A percentile compares a stretch with the other conserved stretches of the same genome.
Evolutionary conservation across 805 yeast species (phyloP).

Genomic region (Candida caryicola): DNA sequence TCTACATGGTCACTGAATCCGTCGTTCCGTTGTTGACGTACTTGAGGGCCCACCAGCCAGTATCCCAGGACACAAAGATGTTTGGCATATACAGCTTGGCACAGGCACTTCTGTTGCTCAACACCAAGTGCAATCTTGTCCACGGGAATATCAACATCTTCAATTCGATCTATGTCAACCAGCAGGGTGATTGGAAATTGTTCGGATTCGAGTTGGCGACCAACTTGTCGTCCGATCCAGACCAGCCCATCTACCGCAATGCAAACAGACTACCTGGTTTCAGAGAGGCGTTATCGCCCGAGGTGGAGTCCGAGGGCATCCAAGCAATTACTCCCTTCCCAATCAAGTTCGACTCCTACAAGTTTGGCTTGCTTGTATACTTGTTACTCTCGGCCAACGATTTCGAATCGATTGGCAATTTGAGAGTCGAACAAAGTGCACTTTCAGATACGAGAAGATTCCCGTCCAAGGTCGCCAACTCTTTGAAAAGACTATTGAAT

Average conservation of each 20-base stretch:
- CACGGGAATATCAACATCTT: constrained; percentile 58
- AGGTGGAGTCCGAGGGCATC: constrained; percentile 44
- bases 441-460: neutral
- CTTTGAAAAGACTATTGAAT: constrained; percentile 36
- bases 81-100: constrained; percentile 59
- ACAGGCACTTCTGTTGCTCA: constrained; percentile 54
- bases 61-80: constrained; percentile 37
- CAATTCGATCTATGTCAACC: constrained; percentile 59
- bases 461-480: constrained; percentile 3
- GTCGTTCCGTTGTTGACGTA: constrained; percentile 50
- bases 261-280: constrained; percentile 23
- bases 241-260: constrained; percentile 40
- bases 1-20: constrained; percentile 67
- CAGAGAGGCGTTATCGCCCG: constrained; percentile 43
- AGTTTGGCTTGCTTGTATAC: constrained; percentile 55
- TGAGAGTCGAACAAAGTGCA: neutral
- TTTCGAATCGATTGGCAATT: neutral
- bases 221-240: constrained; percentile 45
- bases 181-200: constrained; percentile 77
- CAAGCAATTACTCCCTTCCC: constrained; percentile 35
- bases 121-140: constrained; percentile 53
- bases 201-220: constrained; percentile 76
- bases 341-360: constrained; percentile 60
- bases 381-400: constrained; percentile 29
- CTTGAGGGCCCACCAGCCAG: constrained; percentile 25